Percentiles rank a stretch among this genome's conserved stretches.
Conservation (phyloP, 495 filamentous ascomycete species). For the Aspergillus coremiiformis region DNA sequence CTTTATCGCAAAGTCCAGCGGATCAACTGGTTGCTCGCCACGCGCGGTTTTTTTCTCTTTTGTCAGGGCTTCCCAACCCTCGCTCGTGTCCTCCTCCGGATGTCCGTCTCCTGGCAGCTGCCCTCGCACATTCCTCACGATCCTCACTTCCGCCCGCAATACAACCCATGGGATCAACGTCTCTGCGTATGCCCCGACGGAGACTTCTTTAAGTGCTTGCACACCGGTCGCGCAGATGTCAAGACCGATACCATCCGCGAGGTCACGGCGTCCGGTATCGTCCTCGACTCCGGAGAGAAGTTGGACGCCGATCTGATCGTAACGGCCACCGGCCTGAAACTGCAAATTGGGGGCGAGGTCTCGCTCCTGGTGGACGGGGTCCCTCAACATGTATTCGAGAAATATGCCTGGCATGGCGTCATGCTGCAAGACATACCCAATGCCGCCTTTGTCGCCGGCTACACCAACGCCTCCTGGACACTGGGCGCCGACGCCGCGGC, state of each 20-base stretch:
- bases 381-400: slow-evolving; percentile 36
- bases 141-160: slow-evolving; percentile 64
- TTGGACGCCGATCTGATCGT: slow-evolving; percentile 65
- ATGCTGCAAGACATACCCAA: slow-evolving; percentile 59
- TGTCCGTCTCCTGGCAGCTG: slow-evolving; percentile 39
- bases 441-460: slow-evolving; percentile 48
- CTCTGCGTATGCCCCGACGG: slow-evolving; percentile 63
- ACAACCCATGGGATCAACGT: slow-evolving; percentile 69
- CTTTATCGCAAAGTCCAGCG: slow-evolving; percentile 33
- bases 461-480: slow-evolving; percentile 54
- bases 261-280: slow-evolving; percentile 52
- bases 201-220: slow-evolving; percentile 62
- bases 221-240: slow-evolving; percentile 50
- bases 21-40: slow-evolving; percentile 37
- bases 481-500: slow-evolving; percentile 50
- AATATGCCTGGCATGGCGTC: slow-evolving; percentile 50
- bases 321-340: slow-evolving; percentile 63
- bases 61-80: slow-evolving; percentile 49
- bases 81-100: slow-evolving; percentile 40
- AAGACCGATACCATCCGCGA: slow-evolving; percentile 61
- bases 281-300: slow-evolving; percentile 46
- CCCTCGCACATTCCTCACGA: slow-evolving; percentile 48
- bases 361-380: slow-evolving; percentile 48
- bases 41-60: slow-evolving; percentile 46
- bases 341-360: slow-evolving; percentile 47